Percentiles rank a stretch among this genome's conserved stretches.
Conservation (phyloP, 1,284 basidiomycete species). For the Trichosporon sp. region DNA sequence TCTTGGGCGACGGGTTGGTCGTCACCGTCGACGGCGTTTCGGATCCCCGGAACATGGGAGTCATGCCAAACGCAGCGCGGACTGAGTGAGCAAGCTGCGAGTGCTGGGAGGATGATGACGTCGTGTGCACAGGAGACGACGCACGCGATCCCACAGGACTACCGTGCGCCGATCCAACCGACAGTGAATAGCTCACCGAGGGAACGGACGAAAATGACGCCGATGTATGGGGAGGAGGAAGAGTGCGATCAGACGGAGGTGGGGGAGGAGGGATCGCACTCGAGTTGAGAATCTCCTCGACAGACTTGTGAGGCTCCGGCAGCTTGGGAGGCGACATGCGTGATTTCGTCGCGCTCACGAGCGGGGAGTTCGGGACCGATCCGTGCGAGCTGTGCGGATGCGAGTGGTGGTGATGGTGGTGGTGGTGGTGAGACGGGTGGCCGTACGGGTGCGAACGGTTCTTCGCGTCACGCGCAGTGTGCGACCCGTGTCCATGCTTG, state of each 20-base stretch:
- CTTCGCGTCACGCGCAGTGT: slow-evolving; percentile 53
- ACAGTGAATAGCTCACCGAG: slow-evolving; percentile 43
- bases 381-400: slow-evolving; percentile 29
- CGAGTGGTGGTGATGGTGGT: slow-evolving; percentile 33
- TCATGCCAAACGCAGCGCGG: slow-evolving; percentile 83
- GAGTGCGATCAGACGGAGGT: slow-evolving; percentile 44
- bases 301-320: slow-evolving; percentile 39
- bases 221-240: slow-evolving; percentile 48
- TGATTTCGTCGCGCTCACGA: slow-evolving; percentile 38
- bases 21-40: slow-evolving; percentile 29
- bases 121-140: slow-evolving; percentile 45
- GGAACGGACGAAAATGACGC: slow-evolving; percentile 44
- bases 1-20: slow-evolving; percentile 38
- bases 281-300: slow-evolving; percentile 58
- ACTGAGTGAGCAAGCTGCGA: slow-evolving; percentile 62
- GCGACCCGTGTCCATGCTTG: slow-evolving; percentile 53
- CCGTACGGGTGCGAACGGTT: slow-evolving; percentile 54
- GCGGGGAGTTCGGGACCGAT: slow-evolving; percentile 51
- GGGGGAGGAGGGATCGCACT: slow-evolving; percentile 52
- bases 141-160: slow-evolving; percentile 51
- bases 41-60: slow-evolving; percentile 67
- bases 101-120: slow-evolving; percentile 32
- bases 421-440: slow-evolving; percentile 28
- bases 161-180: slow-evolving; percentile 51
- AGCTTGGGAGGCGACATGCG: slow-evolving; percentile 52